Base-by-base conservation (phyloP, 345 rosid genomes). In the Eucalyptus cladocalyx region DNA sequence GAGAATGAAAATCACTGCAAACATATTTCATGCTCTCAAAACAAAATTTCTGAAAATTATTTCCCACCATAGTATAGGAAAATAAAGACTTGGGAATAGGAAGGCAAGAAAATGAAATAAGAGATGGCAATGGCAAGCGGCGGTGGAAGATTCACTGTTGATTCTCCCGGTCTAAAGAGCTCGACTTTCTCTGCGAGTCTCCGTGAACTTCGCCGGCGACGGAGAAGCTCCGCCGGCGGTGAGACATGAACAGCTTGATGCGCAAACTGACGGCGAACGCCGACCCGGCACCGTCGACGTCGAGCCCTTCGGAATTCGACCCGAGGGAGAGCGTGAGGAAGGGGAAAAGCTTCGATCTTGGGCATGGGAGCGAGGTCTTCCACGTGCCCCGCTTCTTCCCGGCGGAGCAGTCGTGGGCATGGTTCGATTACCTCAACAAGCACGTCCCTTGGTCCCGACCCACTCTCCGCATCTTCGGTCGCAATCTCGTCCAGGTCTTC, bases 361-460 rank as follows among this genome's bases (percentile, higher is more conserved):
- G 97, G 37, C 91, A 93, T 89, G 98, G 95, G 83, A 97, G 99
- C 53, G 91, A 95, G 90, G 93, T 97, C 49, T 51, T 95, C 8
- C 94, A 95, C 91, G 87, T 94, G 51, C 97, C 93, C 49, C 93
- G 93, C 86, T 95, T 95, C 88, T 45, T 97, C 34, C 91, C 94
- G 2, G 90, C 53, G 81, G 95, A 95, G 18, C 90, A 92, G 17
- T 92, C 98, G 6, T 96, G 98, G 99, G 83, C 90, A 86, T 93
- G 95, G 91, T 96, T 97, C 43, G 91, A 96, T 92, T 96, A 93
- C 91, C 95, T 97, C 54, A 90, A 97, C 95, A 91, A 93, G 5
- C 93, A 91, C 88, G 94, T 97, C 86, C 99, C 99, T 87, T 97
- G 99, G 99, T 92, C 94, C 80, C 91, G 98, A 72, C 99, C 99